Evolutionary conservation across 192 early-diverging fungal species (phyloP).

Genomic region (Coemansia sp.): DNA sequence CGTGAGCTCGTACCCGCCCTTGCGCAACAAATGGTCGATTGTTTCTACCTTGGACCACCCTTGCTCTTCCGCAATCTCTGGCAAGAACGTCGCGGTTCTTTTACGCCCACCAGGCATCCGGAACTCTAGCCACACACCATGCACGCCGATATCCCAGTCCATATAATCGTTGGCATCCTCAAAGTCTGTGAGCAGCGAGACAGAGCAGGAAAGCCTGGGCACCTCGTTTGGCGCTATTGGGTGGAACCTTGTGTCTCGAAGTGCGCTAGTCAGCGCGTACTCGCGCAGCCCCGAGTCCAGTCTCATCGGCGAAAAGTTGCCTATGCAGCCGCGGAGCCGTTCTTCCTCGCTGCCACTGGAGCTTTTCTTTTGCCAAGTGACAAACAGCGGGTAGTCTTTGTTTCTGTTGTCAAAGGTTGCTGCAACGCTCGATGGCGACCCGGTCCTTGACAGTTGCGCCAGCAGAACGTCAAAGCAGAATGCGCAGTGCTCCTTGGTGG

Average conservation of each 20-base stretch:
- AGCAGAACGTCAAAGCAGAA: conserved; percentile 83
- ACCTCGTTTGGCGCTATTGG: conserved; percentile 76
- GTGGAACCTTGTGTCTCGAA: conserved; percentile 80
- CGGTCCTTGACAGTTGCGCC: conserved; percentile 59
- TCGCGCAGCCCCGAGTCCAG: conserved; percentile 73
- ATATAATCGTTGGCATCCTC: conserved; percentile 70
- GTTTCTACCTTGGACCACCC: conserved; percentile 86
- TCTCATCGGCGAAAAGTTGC: conserved; percentile 77
- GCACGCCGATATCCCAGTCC: conserved; percentile 91
- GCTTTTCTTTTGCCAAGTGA: conserved; percentile 43
- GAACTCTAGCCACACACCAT: conserved; percentile 96
- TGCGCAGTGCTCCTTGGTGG: conserved; percentile 66
- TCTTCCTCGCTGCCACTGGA: conserved; percentile 32
- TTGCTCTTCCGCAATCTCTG: conserved; percentile 87
- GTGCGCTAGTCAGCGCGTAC: conserved; percentile 83
- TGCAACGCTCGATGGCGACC: conserved; percentile 2
- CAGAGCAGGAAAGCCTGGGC: conserved; percentile 66
- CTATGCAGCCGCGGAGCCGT: conserved; percentile 88
- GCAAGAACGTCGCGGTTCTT: conserved; percentile 85
- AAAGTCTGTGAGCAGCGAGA: conserved; percentile 89
- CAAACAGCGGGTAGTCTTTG: conserved; percentile 55
- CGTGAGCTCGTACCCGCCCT: conserved; percentile 72
- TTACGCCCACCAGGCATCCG: conserved; percentile 42
- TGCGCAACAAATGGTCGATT: conserved; percentile 83
- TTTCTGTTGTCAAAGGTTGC: conserved; percentile 43